Base-by-base conservation (phyloP, 352 stramenopile species). In the Peronospora tabacina region DNA sequence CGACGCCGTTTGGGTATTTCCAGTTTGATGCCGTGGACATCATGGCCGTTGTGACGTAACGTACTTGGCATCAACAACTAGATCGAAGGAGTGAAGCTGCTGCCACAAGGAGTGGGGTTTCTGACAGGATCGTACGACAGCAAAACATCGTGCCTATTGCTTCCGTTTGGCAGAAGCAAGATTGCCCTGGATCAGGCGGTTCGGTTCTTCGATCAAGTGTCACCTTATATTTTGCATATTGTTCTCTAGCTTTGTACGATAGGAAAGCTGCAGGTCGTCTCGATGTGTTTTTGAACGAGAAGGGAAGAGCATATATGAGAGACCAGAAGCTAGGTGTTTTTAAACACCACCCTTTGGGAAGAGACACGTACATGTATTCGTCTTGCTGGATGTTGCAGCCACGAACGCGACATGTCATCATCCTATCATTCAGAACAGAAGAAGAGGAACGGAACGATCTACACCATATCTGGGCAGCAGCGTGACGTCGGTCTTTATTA, bases 1-100 rank as follows among this genome's bases (percentile, higher is more conserved):
- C 63, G 26, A 55, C 74, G 30, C 71, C 72, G 28, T 78, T 84
- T 49, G 70, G 59, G 30, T 66, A 60, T 10, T 94, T 94, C 63
- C 71, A 76, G 47, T 94, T 94, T 63, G 78, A 94, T 48, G 72
- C 78, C 16, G 68, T 73, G 41, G 80, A 91, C 55, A 94, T 94
- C 52, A 94, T 94, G 82, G 80, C 80, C n/a, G 86, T 83, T 58
- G 76, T 93, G 49, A 90, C 68, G 47, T 91, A 73, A 76, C 28
- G 36, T 51, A 36, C 44, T 7, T 69, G 42, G 15, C 56, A 52
- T 63, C 24, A 52, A 61, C 49, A 63, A 41, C 46, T n/a, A 49
- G 47, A 58, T 56, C 24, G 45, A 63, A 54, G 32, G 43, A 55
- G 13, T 40, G 56, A 51, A 52, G 1, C 10, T 54, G 36, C 17